Percentiles rank a stretch among this genome's conserved stretches.
phyloP scores from a whole-genome alignment of 2,329 filamentous ascomycete genomes.

The Neonectria punicea region DNA sequence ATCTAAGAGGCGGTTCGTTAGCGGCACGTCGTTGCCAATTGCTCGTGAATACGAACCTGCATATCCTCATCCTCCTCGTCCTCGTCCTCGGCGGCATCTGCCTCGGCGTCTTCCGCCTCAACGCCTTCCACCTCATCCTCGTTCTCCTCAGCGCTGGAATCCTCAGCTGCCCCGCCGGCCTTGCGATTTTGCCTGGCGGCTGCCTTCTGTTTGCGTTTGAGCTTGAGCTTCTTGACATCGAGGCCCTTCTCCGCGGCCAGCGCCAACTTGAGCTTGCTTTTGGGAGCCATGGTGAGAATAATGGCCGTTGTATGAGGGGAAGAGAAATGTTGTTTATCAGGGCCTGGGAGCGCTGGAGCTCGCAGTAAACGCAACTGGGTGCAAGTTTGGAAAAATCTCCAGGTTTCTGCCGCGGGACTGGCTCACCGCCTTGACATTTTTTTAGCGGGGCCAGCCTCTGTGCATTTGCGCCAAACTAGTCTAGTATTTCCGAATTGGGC shows the following conservation, averaged over 20 bases:
- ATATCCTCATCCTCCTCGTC: conserved; percentile 50
- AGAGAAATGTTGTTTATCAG: conserved; percentile 24
- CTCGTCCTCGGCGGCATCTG: conserved; percentile 48
- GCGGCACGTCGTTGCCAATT: neutral
- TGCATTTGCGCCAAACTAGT: neutral
- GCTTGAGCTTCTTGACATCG: conserved; percentile 63
- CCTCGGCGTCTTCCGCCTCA: conserved; percentile 45
- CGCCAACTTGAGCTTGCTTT: conserved; percentile 64
- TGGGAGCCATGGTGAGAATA: conserved; percentile 51
- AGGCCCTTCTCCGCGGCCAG: conserved; percentile 65
- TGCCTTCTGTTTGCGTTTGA: conserved; percentile 59
- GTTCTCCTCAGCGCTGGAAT: conserved; percentile 48
- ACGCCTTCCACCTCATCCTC: conserved; percentile 50
- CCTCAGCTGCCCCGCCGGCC: conserved; percentile 40
- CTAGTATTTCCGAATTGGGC: neutral
- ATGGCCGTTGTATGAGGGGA: neutral
- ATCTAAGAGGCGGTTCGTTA: conserved; percentile 48
- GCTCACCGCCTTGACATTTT: conserved; percentile 43
- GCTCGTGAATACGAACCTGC: conserved; percentile 35
- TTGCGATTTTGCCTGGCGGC: conserved; percentile 53
- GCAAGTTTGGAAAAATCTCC: conserved; percentile 44
- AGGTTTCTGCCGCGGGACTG: conserved; percentile 43
- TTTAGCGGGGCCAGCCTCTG: conserved; percentile 34
- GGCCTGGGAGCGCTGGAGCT: conserved; percentile 10
- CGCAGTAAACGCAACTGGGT: conserved; percentile 26